These are phyloP conservation scores for Drosera capensis DNA, from an alignment of 148 eudicot species.

Conservation along the genomic window DNA sequence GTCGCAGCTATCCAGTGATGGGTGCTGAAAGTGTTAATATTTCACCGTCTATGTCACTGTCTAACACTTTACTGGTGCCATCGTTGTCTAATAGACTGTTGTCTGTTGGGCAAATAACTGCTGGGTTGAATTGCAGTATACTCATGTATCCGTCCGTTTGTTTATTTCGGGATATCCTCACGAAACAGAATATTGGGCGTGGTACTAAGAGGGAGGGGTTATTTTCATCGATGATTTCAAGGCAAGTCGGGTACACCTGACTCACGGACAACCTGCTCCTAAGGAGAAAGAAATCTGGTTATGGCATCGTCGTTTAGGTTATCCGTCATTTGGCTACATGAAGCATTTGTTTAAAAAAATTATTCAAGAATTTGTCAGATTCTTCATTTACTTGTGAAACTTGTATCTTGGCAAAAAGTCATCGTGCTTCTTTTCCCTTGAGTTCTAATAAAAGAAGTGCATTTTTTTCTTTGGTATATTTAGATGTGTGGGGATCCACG, in stretches of 20 bases:
- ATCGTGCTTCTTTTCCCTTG: neutral
- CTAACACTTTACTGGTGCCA: neutral
- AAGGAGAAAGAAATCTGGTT: neutral
- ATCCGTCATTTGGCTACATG: neutral
- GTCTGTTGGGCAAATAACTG: neutral
- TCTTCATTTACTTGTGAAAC: neutral
- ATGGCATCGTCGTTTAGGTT: neutral
- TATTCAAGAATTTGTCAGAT: neutral
- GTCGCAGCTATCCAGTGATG: neutral
- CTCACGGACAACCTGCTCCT: neutral
- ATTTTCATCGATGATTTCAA: neutral
- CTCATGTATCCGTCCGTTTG: neutral
- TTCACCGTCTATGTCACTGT: neutral
- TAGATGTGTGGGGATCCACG: neutral
- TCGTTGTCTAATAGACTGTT: neutral
- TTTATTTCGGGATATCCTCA: neutral
- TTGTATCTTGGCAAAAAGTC: neutral
- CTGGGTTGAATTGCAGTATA: neutral
- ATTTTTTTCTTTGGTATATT: conserved; percentile 1
- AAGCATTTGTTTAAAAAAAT: neutral
- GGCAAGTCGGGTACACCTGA: no score
- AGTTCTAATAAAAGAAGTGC: neutral
- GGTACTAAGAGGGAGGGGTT: neutral
- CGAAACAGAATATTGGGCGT: neutral
- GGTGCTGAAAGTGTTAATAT: neutral